Base-by-base conservation (phyloP, 306 rosid genomes). In the Sphenostylis stenocarpa region DNA sequence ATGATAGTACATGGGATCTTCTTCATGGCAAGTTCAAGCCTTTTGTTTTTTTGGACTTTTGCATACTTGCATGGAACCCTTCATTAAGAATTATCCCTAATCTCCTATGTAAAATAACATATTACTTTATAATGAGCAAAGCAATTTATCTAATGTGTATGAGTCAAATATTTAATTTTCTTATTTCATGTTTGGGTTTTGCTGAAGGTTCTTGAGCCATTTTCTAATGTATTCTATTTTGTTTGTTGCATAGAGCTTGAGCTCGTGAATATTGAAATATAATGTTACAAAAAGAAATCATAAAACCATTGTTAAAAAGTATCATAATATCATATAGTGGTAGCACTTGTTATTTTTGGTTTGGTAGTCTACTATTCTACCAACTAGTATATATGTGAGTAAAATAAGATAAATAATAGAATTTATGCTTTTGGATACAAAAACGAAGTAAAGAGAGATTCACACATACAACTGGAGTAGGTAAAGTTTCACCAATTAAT, bases 1-100 rank as follows among this genome's bases (percentile, higher is more conserved):
- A 90, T 53, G 98, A 97, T 70, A 92, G 97, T 87, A 92, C 92
- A 9, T 95, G 97, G 97, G 98, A 95, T 79, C 85, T 90, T 76
- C 97, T 95, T 79, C 97, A 95, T 63, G 96, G 98, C 92, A 79
- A 77, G 84, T 74, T 52, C 69, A 29, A 51, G 70, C n/a, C n/a
- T n/a, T 33, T 26, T 3, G 14, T 45, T 52, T 51, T 43, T 43
- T 6, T 14, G 4, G 17, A 44, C n/a, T n/a, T n/a, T n/a, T n/a
- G 66, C 15, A 28, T 41, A 6, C 12, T 2, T 7, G 38, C 60
- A 9, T 36, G 16, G 23, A 7, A 41, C 23, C 23, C 9, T 78
- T 49, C 23, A 33, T 68, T 39, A 23, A 48, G 38, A 75, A 13
- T 33, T 34, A 9, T 58, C 19, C n/a, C 5, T 16, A 10, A 5